Conservation (phyloP, 345 rosid genomes). For the Litchi chinensis region DNA sequence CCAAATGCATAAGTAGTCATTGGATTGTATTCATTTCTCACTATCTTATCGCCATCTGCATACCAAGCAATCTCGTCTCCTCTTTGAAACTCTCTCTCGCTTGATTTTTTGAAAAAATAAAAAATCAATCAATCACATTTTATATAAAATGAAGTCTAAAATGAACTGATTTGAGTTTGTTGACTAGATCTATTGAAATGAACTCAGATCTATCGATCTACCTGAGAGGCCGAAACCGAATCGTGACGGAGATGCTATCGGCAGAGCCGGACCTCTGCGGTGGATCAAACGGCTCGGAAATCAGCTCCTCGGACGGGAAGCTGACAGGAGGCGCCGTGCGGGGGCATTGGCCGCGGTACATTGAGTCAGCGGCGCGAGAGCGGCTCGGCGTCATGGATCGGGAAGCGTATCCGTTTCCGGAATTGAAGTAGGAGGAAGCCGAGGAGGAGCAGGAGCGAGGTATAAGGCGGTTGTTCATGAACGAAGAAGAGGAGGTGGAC, state of each 20-base stretch:
- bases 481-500: slow-evolving; percentile 78
- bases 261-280: slow-evolving; percentile 62
- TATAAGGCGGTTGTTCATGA: slow-evolving; percentile 52
- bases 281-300: slow-evolving; percentile 62
- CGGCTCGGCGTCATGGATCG: slow-evolving; percentile 87
- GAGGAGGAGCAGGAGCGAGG: slow-evolving; percentile 86
- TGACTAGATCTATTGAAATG: slow-evolving; percentile 51
- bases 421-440: slow-evolving; percentile 50
- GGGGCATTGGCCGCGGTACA: slow-evolving; percentile 40
- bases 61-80: slow-evolving; percentile 99
- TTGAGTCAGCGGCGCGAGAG: slow-evolving; percentile 65
- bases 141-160: slow-evolving; percentile 10
- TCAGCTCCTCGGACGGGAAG: slow-evolving; percentile 68
- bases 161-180: slow-evolving; percentile 12
- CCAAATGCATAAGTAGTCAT: slow-evolving; percentile 92
- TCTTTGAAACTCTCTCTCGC: slow-evolving; percentile 90
- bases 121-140: slow-evolving; percentile 6
- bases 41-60: slow-evolving; percentile 93
- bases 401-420: slow-evolving; percentile 51
- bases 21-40: slow-evolving; percentile 84
- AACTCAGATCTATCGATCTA: slow-evolving; percentile 61
- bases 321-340: slow-evolving; percentile 45
- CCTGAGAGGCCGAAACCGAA: slow-evolving; percentile 97
- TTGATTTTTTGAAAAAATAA: slow-evolving; percentile 27
- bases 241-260: slow-evolving; percentile 95